phyloP scores from a whole-genome alignment of 768 basidiomycete species.

The Lanmaoa rubissima region DNA sequence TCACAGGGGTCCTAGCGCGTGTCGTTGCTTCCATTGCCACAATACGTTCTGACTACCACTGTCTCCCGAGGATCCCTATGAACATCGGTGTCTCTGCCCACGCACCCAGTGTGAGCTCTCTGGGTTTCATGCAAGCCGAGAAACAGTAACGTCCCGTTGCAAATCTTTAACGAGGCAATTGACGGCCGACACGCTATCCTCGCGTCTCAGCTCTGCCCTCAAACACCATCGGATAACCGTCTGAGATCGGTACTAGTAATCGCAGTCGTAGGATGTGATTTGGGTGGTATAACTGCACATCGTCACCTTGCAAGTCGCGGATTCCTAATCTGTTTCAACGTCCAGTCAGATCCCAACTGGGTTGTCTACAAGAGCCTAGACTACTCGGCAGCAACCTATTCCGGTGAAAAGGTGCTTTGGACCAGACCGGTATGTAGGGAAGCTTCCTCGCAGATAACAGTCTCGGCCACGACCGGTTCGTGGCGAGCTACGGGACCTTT shows the following conservation, averaged over 20 bases:
- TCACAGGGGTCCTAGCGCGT: slow-evolving; percentile 28
- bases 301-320: no score
- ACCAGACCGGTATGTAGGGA: not conserved
- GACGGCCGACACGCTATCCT: not conserved
- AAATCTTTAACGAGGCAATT: not conserved
- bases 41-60: not conserved
- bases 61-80: not conserved
- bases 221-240: not conserved
- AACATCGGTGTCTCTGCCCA: no score
- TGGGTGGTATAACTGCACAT: no score
- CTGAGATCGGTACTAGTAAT: no score
- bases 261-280: no score
- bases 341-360: not conserved
- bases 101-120: no score
- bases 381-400: not conserved
- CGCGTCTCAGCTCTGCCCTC: not conserved
- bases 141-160: not conserved
- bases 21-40: slow-evolving; percentile 1
- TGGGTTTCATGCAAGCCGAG: not conserved
- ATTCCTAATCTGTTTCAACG: no score
- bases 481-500: not conserved
- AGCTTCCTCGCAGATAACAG: slow-evolving; percentile 4
- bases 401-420: not conserved
- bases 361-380: not conserved
- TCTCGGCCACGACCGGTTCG: no score